A percentile compares a stretch with the other conserved stretches of the same genome.
phyloP scores from a whole-genome alignment of 352 stramenopile species.

The Stephanocyclus meneghinianus region DNA sequence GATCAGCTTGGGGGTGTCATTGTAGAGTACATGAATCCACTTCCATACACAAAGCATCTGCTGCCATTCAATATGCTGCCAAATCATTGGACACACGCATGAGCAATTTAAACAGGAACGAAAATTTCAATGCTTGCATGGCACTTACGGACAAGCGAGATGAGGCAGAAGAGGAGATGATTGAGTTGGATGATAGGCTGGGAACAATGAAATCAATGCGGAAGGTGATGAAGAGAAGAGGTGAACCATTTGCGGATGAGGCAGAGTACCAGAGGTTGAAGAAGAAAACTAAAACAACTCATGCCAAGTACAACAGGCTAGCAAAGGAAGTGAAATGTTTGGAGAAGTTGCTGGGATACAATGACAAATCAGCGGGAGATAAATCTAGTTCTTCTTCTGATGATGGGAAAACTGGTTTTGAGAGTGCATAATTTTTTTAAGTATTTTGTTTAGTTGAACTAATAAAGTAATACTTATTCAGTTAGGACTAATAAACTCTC shows the following conservation, averaged over 20 bases:
- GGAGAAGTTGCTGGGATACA: not conserved
- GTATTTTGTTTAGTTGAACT: no score
- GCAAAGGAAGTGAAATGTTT: not conserved
- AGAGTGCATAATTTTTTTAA: no score
- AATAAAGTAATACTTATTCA: no score
- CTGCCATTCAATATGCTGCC: not conserved
- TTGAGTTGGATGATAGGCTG: not conserved
- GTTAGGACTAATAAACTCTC: slow-evolving; percentile 4
- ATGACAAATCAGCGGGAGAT: not conserved
- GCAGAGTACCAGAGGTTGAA: slow-evolving; percentile 2
- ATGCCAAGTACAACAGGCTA: not conserved
- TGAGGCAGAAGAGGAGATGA: not conserved
- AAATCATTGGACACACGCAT: not conserved
- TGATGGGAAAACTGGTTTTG: no score
- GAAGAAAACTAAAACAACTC: slow-evolving; percentile 5
- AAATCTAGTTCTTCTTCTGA: not conserved
- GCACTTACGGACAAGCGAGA: not conserved
- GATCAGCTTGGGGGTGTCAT: no score
- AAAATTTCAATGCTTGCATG: not conserved
- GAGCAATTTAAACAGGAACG: not conserved
- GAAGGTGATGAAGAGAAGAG: not conserved
- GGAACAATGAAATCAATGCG: not conserved
- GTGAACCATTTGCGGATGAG: not conserved
- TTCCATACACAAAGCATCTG: not conserved
- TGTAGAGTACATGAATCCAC: not conserved